Conservation (phyloP, 2,329 filamentous ascomycete genomes). For the Fusarium gaditjirri region DNA sequence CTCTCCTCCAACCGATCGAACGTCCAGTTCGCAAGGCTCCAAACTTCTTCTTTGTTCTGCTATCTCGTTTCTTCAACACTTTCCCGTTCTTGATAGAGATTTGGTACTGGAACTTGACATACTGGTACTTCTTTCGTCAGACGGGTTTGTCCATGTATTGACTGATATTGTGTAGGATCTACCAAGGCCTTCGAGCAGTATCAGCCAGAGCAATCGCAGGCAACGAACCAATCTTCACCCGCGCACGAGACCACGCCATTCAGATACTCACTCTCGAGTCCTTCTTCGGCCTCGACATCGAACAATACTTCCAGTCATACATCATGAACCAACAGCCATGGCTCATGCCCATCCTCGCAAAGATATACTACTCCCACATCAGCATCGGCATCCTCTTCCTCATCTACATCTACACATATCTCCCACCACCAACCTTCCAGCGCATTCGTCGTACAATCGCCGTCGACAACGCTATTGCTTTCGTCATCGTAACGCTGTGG, state of each 20-base stretch:
- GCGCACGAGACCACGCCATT: constrained; percentile 54
- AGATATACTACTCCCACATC: constrained; percentile 60
- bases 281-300: constrained; percentile 52
- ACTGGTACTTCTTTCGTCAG: constrained; percentile 40
- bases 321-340: constrained; percentile 50
- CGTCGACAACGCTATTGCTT: constrained; percentile 60
- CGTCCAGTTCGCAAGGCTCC: constrained; percentile 32
- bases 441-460: constrained; percentile 59
- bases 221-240: constrained; percentile 51
- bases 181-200: constrained; percentile 56
- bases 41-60: constrained; percentile 39
- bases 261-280: constrained; percentile 53
- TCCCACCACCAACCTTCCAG: constrained; percentile 53
- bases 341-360: constrained; percentile 54
- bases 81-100: constrained; percentile 51
- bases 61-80: constrained; percentile 46
- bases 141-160: background rate
- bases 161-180: constrained; percentile 46
- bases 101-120: constrained; percentile 52
- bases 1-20: constrained; percentile 17
- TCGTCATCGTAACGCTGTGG: constrained; percentile 58
- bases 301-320: constrained; percentile 53
- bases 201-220: constrained; percentile 55
- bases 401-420: constrained; percentile 59
- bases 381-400: constrained; percentile 57